Base-by-base conservation (phyloP, 192 early-diverging fungal genomes). In the Chytriomyces sp. region DNA sequence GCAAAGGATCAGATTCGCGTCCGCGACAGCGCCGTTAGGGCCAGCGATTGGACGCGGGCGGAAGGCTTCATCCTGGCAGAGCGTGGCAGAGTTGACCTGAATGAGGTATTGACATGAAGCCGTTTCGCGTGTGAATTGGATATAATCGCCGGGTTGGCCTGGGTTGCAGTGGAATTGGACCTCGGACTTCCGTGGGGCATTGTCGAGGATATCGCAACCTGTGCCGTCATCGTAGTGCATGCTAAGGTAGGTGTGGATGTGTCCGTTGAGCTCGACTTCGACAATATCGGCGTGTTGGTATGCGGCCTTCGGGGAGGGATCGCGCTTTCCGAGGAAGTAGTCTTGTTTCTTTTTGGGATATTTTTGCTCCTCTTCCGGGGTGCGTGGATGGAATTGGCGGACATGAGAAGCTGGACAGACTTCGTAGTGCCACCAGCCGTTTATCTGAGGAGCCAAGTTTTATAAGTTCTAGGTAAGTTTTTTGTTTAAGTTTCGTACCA, bases 381-480 rank as follows among this genome's bases (percentile, higher is more conserved):
- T 52, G 39, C 74, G 38, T 34, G 70, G 70, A 71, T 90, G 88
- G 78, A 75, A 91, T 78, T 92, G 91, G 6, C 88, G 85, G 28
- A 91, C 81, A 49, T 86, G 68, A 7, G 57, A 65, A 39, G 61
- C 39, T 76, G 92, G 93, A 71, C 94, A 96, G 75, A 91, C 93
- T 77, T 96, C 92, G 71, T 94, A 96, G 1, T 87, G 84, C 91
- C 91, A 96, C 81, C 87, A 94, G 22, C 82, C 82, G 40, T 79
- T 41, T 31, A 77, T 34, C 74, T 71, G 41, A 49, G 25, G 52
- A 62, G 10, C 26, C 19, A 30, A 38, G 38, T 38, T n/a, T 37
- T 17, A 28, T 37, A 10, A 4, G 10, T 58, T 4, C 1, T 49
- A 22, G 22, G 22, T 49, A 22, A 22, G 44, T 14, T n/a, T n/a